phyloP scores from a whole-genome alignment of 495 filamentous ascomycete species.

The Tuber indicum region DNA sequence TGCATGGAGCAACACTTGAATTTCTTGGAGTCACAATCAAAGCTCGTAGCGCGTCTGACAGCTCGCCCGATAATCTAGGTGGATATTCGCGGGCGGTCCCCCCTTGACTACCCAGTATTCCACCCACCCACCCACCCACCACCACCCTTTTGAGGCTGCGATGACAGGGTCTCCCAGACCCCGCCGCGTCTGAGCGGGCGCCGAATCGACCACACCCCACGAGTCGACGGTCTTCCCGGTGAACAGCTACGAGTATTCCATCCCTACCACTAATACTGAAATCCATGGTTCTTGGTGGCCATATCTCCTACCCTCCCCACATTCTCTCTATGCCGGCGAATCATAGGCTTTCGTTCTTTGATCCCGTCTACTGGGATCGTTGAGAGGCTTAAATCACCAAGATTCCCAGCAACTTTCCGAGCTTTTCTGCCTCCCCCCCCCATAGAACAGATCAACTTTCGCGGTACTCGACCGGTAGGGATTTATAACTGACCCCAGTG shows the following conservation, averaged over 20 bases:
- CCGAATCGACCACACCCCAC: slow-evolving; percentile 24
- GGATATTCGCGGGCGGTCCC: neutral
- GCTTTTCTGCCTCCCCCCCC: neutral
- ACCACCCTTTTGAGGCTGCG: slow-evolving; percentile 7
- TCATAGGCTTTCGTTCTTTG: neutral
- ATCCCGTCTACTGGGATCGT: neutral
- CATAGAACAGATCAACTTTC: slow-evolving; percentile 25
- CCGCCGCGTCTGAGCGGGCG: slow-evolving; percentile 28
- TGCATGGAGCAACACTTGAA: neutral
- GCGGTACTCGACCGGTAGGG: slow-evolving; percentile 14
- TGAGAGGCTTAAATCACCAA: slow-evolving; percentile 26
- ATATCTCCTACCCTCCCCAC: slow-evolving; percentile 21
- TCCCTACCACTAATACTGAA: slow-evolving; percentile 17
- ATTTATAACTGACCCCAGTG: slow-evolving; percentile 16
- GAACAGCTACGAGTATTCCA: slow-evolving; percentile 10
- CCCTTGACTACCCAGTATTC: neutral
- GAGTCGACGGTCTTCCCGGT: slow-evolving; percentile 9
- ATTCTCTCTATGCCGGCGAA: slow-evolving; percentile 16
- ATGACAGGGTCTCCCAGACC: slow-evolving; percentile 28
- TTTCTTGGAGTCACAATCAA: neutral
- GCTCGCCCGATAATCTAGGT: slow-evolving; percentile 4
- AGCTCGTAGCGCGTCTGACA: slow-evolving; percentile 30
- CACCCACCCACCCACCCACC: neutral
- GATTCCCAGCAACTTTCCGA: slow-evolving; percentile 16
- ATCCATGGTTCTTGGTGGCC: slow-evolving; percentile 13